Percentiles rank a stretch among this genome's conserved stretches.
Evolutionary conservation across 352 stramenopile species (phyloP).

Genomic region (Phytopythium montanum): DNA sequence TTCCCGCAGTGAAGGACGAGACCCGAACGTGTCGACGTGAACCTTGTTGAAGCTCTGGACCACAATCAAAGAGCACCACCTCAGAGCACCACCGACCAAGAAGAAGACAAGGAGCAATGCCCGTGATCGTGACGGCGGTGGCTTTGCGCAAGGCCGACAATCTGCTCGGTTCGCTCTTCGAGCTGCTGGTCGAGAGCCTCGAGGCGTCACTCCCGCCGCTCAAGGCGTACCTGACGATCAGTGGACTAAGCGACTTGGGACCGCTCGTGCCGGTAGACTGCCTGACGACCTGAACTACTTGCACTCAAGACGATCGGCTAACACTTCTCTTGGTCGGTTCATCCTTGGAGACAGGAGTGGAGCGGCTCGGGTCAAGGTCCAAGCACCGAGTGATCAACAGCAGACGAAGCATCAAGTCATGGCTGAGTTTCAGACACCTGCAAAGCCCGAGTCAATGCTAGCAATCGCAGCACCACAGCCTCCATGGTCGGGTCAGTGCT

Average conservation of each 20-base stretch:
- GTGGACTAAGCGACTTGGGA: conserved; percentile 1
- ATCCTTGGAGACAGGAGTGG: conserved; percentile 1
- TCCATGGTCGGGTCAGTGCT: conserved; percentile 10
- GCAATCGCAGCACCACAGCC: not conserved
- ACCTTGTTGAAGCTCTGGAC: not conserved
- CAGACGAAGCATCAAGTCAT: not conserved
- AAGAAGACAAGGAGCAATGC: not conserved
- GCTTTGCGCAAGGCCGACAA: conserved; percentile 1
- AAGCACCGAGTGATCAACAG: not conserved
- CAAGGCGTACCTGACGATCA: conserved; percentile 5
- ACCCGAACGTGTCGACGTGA: not conserved
- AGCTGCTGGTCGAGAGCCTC: conserved; percentile 5
- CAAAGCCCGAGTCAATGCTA: not conserved
- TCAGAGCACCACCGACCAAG: too few species aligned
- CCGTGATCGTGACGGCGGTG: not conserved
- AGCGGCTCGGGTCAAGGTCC: not conserved
- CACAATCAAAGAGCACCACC: not conserved
- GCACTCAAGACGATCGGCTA: too few species aligned
- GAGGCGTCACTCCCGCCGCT: conserved; percentile 5
- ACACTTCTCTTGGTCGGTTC: not conserved
- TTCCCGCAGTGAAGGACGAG: not conserved
- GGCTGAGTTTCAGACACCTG: too few species aligned
- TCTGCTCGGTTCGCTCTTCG: not conserved
- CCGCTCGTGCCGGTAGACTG: conserved; percentile 6
- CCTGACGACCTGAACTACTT: too few species aligned